Evolutionary conservation across 352 stramenopile genomes (phyloP).

Genomic region (Globisporangium solare): DNA sequence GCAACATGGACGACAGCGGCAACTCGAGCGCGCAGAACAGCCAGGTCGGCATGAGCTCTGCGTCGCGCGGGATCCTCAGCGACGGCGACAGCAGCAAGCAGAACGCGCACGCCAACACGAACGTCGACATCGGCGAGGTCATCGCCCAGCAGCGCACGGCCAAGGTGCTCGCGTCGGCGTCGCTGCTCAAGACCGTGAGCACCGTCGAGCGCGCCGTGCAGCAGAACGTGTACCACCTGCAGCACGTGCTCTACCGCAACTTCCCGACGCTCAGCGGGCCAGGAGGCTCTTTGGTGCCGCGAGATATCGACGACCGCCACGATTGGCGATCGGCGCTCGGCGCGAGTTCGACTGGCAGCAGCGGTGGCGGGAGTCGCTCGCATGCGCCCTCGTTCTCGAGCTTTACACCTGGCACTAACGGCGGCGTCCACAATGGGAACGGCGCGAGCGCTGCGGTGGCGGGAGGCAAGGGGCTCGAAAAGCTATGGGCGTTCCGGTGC

Average conservation of each 20-base stretch:
- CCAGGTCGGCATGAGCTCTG: constrained; percentile 33
- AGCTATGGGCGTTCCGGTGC: constrained; percentile 77
- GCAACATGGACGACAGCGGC: constrained; percentile 29
- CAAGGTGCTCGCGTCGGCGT: constrained; percentile 55
- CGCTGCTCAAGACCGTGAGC: constrained; percentile 53
- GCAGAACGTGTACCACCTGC: constrained; percentile 85
- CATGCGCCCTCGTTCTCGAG: constrained; percentile 9
- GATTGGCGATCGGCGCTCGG: constrained; percentile 10
- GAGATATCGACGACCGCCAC: constrained; percentile 4
- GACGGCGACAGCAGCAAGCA: constrained; percentile 39
- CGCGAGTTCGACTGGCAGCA: background rate
- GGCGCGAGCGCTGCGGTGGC: constrained; percentile 4
- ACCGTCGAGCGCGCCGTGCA: constrained; percentile 84
- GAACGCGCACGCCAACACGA: constrained; percentile 72
- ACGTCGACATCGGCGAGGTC: constrained; percentile 69
- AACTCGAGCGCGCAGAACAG: constrained; percentile 37
- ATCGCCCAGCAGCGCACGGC: constrained; percentile 61
- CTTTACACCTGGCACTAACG: background rate
- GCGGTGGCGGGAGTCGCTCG: too few relatives aligned
- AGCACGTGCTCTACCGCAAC: constrained; percentile 83
- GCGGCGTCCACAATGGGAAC: constrained; percentile 8
- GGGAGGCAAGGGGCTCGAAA: constrained; percentile 33
- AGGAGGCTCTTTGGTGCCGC: constrained; percentile 3
- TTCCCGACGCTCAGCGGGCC: constrained; percentile 36
- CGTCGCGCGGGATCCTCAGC: constrained; percentile 40